Evolutionary conservation across 176 grass and related monocot species (phyloP), one percentile per base, ranked within the genome.

Genomic region (Musa acuminata): DNA sequence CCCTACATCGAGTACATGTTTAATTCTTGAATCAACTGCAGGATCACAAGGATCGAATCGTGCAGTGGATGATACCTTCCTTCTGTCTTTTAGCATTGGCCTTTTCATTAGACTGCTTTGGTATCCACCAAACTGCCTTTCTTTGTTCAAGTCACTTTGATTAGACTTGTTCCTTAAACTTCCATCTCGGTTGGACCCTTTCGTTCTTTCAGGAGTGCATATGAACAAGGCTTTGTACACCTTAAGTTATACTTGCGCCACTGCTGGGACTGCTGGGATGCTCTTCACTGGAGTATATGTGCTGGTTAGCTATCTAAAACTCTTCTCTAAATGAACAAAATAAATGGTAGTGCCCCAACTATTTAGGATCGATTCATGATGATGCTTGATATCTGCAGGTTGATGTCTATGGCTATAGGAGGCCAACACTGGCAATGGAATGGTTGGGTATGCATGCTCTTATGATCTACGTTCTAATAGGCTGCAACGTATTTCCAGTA

Each of bases 221-320:
- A 84, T 96, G 87, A 96, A 96, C 76, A 96, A 96, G 79, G 85
- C 87, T 8, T 17, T 96, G 35, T 96, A 89, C 73, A 82, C 84
- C 19, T 69, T 92, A 25, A 96, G 92, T 79, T 96, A 96, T 64
- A 85, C 92, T 22, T 89, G 80, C 2, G 58, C 87, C 13, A 92
- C 92, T 20, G 55, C 84, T 8, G 92, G 89, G 55, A 63, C 80
- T 0, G 89, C 92, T 2, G 87, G 92, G 9, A 69, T 92, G 22
- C 88, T 92, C 51, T 89, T 96, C 13, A 53, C 80, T 1, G 82
- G n/a, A 49, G 84, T 89, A 24, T 96, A 92, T 78, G 52, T 87
- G 12, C 78, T 96, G 92, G 89, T 96, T 49, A 1, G 92, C 26
- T 23, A 17, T 55, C 52, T 9, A 51, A 70, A 22, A 55, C 49